Conservation (phyloP, 805 yeast genomes). For the Yarrowia sp. region DNA sequence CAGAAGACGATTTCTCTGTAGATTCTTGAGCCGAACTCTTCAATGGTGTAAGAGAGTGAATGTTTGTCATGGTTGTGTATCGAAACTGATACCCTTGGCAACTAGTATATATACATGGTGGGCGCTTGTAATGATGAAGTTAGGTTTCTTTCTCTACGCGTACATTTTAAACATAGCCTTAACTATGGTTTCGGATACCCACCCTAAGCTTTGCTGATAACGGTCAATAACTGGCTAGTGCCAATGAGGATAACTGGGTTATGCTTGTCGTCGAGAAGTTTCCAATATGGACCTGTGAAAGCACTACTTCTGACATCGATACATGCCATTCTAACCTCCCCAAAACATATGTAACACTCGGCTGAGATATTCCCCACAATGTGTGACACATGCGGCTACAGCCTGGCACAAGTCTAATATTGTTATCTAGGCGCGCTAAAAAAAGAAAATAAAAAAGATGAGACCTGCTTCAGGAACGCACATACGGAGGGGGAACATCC, state of each 20-base stretch:
- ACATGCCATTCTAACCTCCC: not conserved
- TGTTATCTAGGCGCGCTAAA: constrained; percentile 18
- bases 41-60: not conserved
- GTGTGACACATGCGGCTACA: not conserved
- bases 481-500: not conserved
- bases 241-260: too few species aligned
- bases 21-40: not conserved
- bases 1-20: not conserved
- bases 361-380: not conserved
- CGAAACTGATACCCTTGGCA: not conserved
- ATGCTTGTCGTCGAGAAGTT: too few species aligned
- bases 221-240: not conserved
- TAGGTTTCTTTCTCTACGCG: not conserved
- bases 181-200: not conserved
- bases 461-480: not conserved
- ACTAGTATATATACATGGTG: not conserved
- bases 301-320: too few species aligned
- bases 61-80: not conserved
- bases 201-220: not conserved
- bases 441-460: not conserved
- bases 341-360: not conserved
- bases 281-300: too few species aligned
- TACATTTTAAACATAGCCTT: not conserved
- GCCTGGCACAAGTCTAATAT: not conserved
- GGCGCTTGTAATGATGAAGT: not conserved